Conservation (phyloP, 208 protist genomes). For the Trichomonas vaginalis region DNA sequence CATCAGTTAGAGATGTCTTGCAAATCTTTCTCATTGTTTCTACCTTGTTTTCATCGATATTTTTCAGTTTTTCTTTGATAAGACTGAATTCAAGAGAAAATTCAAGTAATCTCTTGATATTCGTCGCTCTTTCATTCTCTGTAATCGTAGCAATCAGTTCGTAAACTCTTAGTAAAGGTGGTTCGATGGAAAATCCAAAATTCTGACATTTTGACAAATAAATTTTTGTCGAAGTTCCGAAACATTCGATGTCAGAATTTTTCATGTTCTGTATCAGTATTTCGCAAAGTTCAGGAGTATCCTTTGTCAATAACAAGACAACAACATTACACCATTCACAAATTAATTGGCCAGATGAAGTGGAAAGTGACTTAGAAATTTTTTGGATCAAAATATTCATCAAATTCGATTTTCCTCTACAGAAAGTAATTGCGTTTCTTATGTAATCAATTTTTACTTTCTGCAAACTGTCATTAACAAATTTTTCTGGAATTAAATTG, state of each 20-base stretch:
- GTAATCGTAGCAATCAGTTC: neutral
- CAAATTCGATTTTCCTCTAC: neutral
- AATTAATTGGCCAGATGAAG: neutral
- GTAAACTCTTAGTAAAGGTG: neutral
- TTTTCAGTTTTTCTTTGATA: neutral
- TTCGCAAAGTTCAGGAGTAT: neutral
- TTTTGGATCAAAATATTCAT: neutral
- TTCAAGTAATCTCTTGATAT: neutral
- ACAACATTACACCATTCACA: neutral
- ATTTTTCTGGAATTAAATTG: neutral
- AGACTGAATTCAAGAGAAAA: neutral
- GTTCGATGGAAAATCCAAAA: neutral
- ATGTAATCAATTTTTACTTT: neutral
- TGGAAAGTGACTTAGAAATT: neutral
- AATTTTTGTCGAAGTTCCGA: neutral
- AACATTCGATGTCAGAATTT: neutral
- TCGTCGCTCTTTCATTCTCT: neutral
- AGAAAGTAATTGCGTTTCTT: neutral
- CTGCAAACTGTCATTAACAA: neutral
- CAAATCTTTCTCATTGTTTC: neutral
- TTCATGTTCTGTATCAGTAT: neutral
- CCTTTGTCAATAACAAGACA: neutral
- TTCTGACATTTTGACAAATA: neutral
- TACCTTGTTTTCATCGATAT: neutral
- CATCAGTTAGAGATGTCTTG: neutral